phyloP scores from a whole-genome alignment of 352 stramenopile genomes.

The Blastocystis sp. region DNA sequence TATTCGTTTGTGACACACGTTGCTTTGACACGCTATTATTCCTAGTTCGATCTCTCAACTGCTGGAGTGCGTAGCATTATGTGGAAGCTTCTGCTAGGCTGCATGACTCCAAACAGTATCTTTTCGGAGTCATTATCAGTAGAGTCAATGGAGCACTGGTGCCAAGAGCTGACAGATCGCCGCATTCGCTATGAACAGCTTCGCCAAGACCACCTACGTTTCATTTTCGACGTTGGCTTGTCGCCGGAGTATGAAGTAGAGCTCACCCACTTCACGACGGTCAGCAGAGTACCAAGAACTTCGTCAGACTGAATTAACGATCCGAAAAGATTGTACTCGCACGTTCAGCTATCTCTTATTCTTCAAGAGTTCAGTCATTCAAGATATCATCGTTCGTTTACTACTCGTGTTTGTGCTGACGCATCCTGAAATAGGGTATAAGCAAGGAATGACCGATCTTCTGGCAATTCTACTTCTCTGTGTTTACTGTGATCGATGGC shows the following conservation, averaged over 20 bases:
- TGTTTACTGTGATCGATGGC: conserved; percentile 34
- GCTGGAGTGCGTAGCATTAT: background rate
- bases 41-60: conserved; percentile 9
- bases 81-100: background rate
- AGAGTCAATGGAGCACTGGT: background rate
- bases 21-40: background rate
- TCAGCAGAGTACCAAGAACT: background rate
- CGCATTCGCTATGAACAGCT: background rate
- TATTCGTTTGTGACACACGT: background rate
- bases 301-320: background rate
- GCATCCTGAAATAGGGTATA: conserved; percentile 60
- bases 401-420: conserved; percentile 56
- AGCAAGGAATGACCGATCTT: conserved; percentile 62
- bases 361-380: conserved; percentile 20
- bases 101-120: background rate
- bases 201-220: background rate
- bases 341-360: conserved; percentile 50
- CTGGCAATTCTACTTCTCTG: conserved; percentile 56
- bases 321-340: conserved; percentile 41
- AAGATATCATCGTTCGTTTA: conserved; percentile 59
- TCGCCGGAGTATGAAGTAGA: background rate
- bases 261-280: background rate
- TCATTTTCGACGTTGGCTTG: background rate
- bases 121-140: background rate
- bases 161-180: background rate